Conservation (phyloP, 805 yeast species). For the Metschnikowia kunwiensis region DNA sequence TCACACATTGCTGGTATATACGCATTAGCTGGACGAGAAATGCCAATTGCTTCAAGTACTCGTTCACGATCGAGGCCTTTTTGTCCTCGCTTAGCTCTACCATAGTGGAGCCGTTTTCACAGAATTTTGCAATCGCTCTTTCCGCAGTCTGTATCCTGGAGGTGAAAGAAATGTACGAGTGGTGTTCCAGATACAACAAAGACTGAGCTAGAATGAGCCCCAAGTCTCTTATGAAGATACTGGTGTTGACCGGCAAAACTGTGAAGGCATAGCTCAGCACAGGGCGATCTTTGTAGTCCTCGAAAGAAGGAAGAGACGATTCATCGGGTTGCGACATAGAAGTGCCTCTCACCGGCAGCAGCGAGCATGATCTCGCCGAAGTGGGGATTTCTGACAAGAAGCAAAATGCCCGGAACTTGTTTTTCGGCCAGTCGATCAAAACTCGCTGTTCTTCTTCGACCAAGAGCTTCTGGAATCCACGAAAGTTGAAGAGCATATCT, state of each 20-base stretch:
- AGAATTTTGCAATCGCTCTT: slow-evolving; percentile 22
- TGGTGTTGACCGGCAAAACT: slow-evolving; percentile 19
- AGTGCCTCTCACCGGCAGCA: slow-evolving; percentile 20
- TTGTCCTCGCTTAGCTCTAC: slow-evolving; percentile 30
- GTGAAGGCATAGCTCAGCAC: slow-evolving; percentile 22
- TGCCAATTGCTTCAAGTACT: slow-evolving; percentile 51
- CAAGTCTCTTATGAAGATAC: slow-evolving; percentile 18
- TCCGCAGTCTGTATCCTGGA: slow-evolving; percentile 38
- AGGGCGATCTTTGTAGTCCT: slow-evolving; percentile 25
- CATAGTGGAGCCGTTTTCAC: neutral
- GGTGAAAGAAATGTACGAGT: slow-evolving; percentile 32
- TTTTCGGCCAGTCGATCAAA: slow-evolving; percentile 62
- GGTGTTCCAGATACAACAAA: slow-evolving; percentile 57
- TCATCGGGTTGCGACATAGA: neutral
- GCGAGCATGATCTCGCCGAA: slow-evolving; percentile 21
- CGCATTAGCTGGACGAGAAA: slow-evolving; percentile 64
- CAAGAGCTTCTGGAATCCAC: slow-evolving; percentile 40
- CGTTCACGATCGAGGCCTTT: slow-evolving; percentile 40
- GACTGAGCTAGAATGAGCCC: slow-evolving; percentile 39
- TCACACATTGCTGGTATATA: slow-evolving; percentile 44
- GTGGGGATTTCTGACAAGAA: slow-evolving; percentile 51
- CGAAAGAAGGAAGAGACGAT: slow-evolving; percentile 8
- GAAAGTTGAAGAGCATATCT: slow-evolving; percentile 53
- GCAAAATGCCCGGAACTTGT: slow-evolving; percentile 61
- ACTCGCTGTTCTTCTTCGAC: slow-evolving; percentile 61